Evolutionary conservation across 78 protist genomes (phyloP), one percentile per base, ranked within the genome.

Genomic region (Pigoraptor vietnamica): DNA sequence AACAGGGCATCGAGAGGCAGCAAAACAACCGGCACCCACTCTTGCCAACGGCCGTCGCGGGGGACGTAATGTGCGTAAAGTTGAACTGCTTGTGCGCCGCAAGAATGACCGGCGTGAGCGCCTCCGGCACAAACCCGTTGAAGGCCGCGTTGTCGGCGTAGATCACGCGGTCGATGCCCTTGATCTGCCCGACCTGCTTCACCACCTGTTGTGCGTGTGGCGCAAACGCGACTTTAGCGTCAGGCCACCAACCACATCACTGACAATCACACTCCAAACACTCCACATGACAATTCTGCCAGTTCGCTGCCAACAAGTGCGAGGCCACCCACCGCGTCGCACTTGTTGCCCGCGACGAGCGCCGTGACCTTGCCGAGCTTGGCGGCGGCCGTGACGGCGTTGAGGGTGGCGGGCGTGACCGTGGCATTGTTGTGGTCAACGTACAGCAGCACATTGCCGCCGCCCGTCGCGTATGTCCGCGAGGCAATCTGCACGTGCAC

Each of bases 21-120:
- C 25, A 40, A 40, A 40, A 40, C 56, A 40, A 14, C 56, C 14
- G 56, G 56, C n/a, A n/a, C n/a, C n/a, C n/a, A n/a, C 33, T 39
- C 95, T 97, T 98, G 91, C 97, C 97, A 86, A 92, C 89, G 35
- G 98, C 92, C 21, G 97, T 81, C 21, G 98, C 82, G 24, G 97
- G 86, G 21, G 97, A 95, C 23, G 95, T 37, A 38, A 98, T 93
- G 96, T 97, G 98, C 39, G 98, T 37, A 92, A 87, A 93, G 67
- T 39, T 38, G 89, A 91, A 82, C 48, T 34, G 32, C 56, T 91
- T 19, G 36, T 90, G 95, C 23, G 94, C 89, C 2, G 40, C 89
- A 0, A 81, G 40, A 19, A 97, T 83, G 34, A 95, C 86, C 37
- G 95, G 90, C 37, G 98, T 67, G n/a, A 95, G 35, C 24, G 94